A percentile compares a stretch with the other conserved stretches of the same genome.
Evolutionary conservation across 2,329 filamentous ascomycete species (phyloP).

Genomic region (Emmonsia crescens): DNA sequence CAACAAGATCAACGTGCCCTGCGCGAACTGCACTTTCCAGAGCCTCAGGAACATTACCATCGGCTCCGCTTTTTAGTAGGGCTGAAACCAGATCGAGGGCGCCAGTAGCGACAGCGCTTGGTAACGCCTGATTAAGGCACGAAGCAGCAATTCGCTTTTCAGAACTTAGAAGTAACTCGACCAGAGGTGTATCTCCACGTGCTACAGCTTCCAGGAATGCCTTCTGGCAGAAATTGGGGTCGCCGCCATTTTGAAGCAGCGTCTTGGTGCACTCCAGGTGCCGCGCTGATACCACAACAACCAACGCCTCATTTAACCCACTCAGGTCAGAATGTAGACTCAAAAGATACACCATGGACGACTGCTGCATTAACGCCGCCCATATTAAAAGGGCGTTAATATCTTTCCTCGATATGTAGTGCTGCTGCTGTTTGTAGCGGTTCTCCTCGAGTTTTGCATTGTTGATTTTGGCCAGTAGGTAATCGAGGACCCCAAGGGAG

Average conservation of each 20-base stretch:
- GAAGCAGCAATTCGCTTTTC: constrained; percentile 8
- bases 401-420: neutral
- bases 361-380: constrained; percentile 8
- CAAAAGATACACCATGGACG: constrained; percentile 11
- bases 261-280: constrained; percentile 11
- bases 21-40: constrained; percentile 10
- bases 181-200: constrained; percentile 7
- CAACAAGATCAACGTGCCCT: constrained; percentile 43
- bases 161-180: constrained; percentile 9
- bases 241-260: constrained; percentile 12
- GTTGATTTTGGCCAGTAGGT: constrained; percentile 10
- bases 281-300: constrained; percentile 3
- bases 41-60: constrained; percentile 8
- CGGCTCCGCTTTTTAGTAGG: constrained; percentile 13
- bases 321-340: constrained; percentile 8
- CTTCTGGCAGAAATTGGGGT: constrained; percentile 11
- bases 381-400: constrained; percentile 8
- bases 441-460: constrained; percentile 11
- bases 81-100: constrained; percentile 7
- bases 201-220: constrained; percentile 9
- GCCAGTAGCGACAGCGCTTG: constrained; percentile 7
- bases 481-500: constrained; percentile 12
- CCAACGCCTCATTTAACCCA: constrained; percentile 8
- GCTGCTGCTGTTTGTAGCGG: constrained; percentile 10
- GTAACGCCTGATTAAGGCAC: constrained; percentile 11